Conservation (phyloP, 116 monocot genomes). For the Papilionanthe hybrid region DNA sequence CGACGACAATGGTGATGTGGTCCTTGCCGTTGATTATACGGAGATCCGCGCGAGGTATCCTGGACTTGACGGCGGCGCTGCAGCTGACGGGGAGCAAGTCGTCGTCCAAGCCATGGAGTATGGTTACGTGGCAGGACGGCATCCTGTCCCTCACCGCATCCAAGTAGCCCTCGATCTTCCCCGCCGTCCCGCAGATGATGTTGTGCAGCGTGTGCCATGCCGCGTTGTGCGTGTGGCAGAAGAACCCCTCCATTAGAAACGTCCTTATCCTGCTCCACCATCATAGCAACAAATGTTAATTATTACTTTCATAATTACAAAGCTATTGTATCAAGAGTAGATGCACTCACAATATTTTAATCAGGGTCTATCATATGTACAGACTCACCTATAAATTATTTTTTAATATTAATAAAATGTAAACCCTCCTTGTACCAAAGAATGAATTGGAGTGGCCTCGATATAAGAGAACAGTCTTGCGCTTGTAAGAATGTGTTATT, state of each 20-base stretch:
- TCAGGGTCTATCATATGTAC: no score
- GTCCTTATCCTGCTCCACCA: conserved; percentile 45
- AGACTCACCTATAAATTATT: no score
- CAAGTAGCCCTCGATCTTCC: conserved; percentile 64
- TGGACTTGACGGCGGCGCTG: conserved; percentile 54
- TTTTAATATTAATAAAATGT: no score
- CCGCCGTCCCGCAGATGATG: conserved; percentile 82
- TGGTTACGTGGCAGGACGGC: conserved; percentile 49
- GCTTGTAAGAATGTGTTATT: no score
- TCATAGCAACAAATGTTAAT: no score
- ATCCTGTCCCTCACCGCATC: conserved; percentile 51
- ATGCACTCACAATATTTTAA: no score
- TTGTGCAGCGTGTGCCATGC: conserved; percentile 93
- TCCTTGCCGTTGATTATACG: conserved; percentile 62
- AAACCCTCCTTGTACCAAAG: no score
- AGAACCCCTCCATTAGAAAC: conserved; percentile 85
- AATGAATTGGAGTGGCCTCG: no score
- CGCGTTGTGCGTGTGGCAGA: conserved; percentile 87
- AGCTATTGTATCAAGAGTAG: no score
- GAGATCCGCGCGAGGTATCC: conserved; percentile 59
- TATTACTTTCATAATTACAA: no score
- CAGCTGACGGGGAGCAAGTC: conserved; percentile 77
- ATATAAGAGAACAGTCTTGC: no score
- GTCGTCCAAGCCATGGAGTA: conserved; percentile 70
- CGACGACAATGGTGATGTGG: conserved; percentile 83